These are phyloP conservation scores for Trametes gibbosa DNA, from an alignment of 768 basidiomycete species.

Conservation along the genomic window DNA sequence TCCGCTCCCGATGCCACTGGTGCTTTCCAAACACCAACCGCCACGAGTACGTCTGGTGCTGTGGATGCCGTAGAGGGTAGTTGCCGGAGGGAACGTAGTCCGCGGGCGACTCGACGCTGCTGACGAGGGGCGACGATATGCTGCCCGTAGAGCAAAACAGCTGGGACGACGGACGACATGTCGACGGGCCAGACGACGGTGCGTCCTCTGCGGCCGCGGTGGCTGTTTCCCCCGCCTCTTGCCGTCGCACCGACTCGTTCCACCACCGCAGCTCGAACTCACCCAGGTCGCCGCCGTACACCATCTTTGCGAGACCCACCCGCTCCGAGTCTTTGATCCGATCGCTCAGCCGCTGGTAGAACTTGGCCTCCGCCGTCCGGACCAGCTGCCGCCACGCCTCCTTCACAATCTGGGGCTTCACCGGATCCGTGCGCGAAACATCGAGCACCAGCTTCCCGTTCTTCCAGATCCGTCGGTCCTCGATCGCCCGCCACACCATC, in stretches of 20 bases:
- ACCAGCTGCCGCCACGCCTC: conserved; percentile 15
- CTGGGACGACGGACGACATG: too few relatives aligned
- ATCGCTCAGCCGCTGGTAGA: not conserved
- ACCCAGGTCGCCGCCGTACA: conserved; percentile 3
- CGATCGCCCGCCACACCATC: conserved; percentile 12
- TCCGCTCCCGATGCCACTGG: not conserved
- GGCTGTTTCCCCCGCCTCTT: not conserved
- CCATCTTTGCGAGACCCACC: not conserved
- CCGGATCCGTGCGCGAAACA: not conserved
- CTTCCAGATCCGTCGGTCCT: conserved; percentile 2
- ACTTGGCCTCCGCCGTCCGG: not conserved
- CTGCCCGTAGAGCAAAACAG: not conserved
- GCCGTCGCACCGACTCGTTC: not conserved
- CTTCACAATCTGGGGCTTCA: conserved; percentile 8
- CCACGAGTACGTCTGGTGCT: conserved; percentile 10
- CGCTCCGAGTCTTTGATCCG: not conserved
- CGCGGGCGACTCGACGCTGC: not conserved
- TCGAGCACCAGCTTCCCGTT: not conserved
- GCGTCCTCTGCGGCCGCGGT: not conserved
- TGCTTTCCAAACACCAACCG: not conserved
- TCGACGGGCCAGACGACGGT: not conserved
- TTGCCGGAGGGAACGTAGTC: not conserved
- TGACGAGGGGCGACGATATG: not conserved
- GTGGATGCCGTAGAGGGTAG: not conserved
- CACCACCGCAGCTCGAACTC: not conserved